Percentiles rank a stretch among this genome's conserved stretches.
phyloP scores from a whole-genome alignment of 2,329 filamentous ascomycete genomes.

The Rosellinia necatrix region DNA sequence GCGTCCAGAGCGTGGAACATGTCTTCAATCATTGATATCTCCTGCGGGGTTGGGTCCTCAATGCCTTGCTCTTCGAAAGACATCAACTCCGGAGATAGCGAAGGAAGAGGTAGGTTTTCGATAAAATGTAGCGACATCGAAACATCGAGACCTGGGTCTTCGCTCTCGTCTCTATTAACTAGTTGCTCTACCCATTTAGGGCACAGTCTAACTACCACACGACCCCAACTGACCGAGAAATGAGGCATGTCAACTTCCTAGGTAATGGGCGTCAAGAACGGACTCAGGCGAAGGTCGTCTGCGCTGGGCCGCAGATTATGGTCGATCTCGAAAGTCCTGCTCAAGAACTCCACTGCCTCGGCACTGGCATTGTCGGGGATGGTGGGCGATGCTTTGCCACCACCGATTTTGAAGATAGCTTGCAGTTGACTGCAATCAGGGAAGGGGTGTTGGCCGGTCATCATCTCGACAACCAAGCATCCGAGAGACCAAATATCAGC shows the following conservation, averaged over 20 bases:
- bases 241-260: constrained; percentile 42
- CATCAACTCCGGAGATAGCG: constrained; percentile 8
- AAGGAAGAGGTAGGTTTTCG: constrained; percentile 19
- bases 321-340: constrained; percentile 92
- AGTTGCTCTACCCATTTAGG: constrained; percentile 19
- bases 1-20: background rate
- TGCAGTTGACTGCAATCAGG: constrained; percentile 96
- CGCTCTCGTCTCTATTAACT: constrained; percentile 21
- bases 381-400: constrained; percentile 81
- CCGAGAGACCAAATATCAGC: constrained; percentile 98
- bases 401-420: constrained; percentile 98
- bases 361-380: constrained; percentile 85
- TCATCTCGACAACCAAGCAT: constrained; percentile 98
- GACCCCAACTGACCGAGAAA: constrained; percentile 30
- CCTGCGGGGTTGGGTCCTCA: constrained; percentile 4
- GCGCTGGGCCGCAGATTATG: constrained; percentile 90
- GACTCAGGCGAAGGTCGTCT: constrained; percentile 83
- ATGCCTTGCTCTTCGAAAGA: constrained; percentile 14
- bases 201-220: constrained; percentile 19
- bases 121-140: constrained; percentile 15
- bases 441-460: constrained; percentile 95
- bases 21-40: constrained; percentile 20
- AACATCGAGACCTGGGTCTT: constrained; percentile 9
- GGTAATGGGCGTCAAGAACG: constrained; percentile 77
- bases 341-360: constrained; percentile 82